A percentile compares a stretch with the other conserved stretches of the same genome.
Evolutionary conservation across 345 rosid genomes (phyloP).

Genomic region (Sisymbrium altissimum): DNA sequence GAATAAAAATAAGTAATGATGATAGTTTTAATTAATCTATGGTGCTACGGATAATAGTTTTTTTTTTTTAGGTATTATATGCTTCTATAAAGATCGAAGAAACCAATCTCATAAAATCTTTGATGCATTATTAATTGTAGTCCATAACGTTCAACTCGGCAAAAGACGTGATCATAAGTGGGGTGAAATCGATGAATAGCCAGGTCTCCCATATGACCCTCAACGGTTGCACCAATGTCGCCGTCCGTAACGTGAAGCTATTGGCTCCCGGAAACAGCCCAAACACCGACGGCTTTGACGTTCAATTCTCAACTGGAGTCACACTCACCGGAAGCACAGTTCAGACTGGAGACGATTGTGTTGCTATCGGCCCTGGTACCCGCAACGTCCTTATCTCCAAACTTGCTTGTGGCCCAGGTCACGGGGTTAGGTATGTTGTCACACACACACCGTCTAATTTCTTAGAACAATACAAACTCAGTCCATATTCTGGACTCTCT

Average conservation of each 20-base stretch:
- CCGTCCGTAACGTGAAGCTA: constrained; percentile 35
- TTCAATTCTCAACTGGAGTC: constrained; percentile 39
- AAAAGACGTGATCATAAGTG: constrained; percentile 39
- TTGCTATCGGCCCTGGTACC: constrained; percentile 56
- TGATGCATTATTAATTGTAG: constrained; percentile 31
- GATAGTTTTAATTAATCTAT: not conserved
- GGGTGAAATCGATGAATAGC: constrained; percentile 51
- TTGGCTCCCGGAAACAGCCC: constrained; percentile 44
- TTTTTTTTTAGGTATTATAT: not conserved
- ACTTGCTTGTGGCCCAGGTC: constrained; percentile 63
- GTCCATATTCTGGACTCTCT: not conserved
- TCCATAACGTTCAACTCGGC: constrained; percentile 36
- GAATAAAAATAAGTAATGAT: not conserved
- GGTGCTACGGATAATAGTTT: not conserved
- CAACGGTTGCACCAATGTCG: constrained; percentile 40
- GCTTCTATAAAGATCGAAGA: not conserved
- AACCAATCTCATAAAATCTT: not conserved
- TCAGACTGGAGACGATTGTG: constrained; percentile 58
- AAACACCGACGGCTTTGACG: constrained; percentile 54
- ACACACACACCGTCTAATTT: constrained; percentile 1
- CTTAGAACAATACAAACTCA: not conserved
- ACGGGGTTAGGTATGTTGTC: constrained; percentile 51
- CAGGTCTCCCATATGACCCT: constrained; percentile 42
- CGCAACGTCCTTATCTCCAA: constrained; percentile 38
- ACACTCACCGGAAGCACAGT: constrained; percentile 37